Evolutionary conservation across 371 early-diverging fungal species (phyloP).

Genomic region (Gilbertella persicaria): DNA sequence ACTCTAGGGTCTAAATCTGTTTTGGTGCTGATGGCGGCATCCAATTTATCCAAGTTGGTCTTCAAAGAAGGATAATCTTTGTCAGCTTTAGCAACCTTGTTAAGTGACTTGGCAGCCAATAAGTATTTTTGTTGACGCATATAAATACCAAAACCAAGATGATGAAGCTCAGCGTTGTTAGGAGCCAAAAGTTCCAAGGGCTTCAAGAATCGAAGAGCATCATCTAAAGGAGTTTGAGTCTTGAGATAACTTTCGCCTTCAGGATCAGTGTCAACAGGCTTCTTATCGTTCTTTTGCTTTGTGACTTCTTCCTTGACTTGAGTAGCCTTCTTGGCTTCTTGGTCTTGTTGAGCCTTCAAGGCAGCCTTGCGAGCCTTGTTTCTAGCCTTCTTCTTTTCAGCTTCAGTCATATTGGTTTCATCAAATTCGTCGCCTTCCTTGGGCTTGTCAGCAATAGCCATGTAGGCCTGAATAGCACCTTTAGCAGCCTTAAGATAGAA

Average conservation of each 20-base stretch:
- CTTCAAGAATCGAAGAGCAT: constrained; percentile 76
- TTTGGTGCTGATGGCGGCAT: constrained; percentile 41
- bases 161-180: constrained; percentile 62
- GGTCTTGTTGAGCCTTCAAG: constrained; percentile 48
- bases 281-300: constrained; percentile 52
- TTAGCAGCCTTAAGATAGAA: constrained; percentile 78
- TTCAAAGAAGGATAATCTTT: constrained; percentile 51
- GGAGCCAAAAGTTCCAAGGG: constrained; percentile 65
- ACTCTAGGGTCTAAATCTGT: constrained; percentile 25
- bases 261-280: constrained; percentile 66
- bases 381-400: constrained; percentile 63
- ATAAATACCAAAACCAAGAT: constrained; percentile 77
- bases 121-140: constrained; percentile 78
- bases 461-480: constrained; percentile 71
- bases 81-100: constrained; percentile 58
- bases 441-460: constrained; percentile 69
- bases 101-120: constrained; percentile 70
- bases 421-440: constrained; percentile 37
- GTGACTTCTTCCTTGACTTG: constrained; percentile 37
- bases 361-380: constrained; percentile 59
- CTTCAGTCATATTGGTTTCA: constrained; percentile 62
- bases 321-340: constrained; percentile 40
- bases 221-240: constrained; percentile 68
- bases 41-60: constrained; percentile 56
- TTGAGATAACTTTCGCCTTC: constrained; percentile 65